These are phyloP conservation scores for Rhinocladiella mackenziei DNA, from an alignment of 2,329 filamentous ascomycete genomes.

Conservation along the genomic window DNA sequence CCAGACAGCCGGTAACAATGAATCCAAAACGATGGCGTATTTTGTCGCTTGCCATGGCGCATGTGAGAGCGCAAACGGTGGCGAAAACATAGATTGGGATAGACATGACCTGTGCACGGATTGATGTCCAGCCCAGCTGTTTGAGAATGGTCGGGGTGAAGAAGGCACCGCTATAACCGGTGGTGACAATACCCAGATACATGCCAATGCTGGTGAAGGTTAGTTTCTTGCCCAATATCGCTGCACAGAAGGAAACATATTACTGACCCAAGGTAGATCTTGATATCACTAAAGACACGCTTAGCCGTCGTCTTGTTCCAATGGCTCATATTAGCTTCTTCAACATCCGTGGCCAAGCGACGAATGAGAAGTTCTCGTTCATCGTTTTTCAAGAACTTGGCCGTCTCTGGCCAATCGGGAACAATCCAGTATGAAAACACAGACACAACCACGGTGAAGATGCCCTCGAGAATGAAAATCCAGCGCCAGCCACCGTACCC, in stretches of 20 bases:
- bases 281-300: slow-evolving; percentile 34
- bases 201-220: slow-evolving; percentile 27
- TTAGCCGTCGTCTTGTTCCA: slow-evolving; percentile 32
- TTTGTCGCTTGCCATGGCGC: slow-evolving; percentile 33
- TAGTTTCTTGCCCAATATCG: slow-evolving; percentile 24
- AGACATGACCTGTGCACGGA: slow-evolving; percentile 35
- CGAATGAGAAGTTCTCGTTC: slow-evolving; percentile 36
- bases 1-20: slow-evolving; percentile 35
- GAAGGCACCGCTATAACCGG: slow-evolving; percentile 34
- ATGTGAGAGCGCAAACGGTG: slow-evolving; percentile 31
- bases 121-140: slow-evolving; percentile 34
- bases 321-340: slow-evolving; percentile 32
- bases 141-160: slow-evolving; percentile 38
- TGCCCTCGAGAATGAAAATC: slow-evolving; percentile 38
- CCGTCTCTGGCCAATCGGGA: slow-evolving; percentile 35
- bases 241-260: slow-evolving; percentile 22
- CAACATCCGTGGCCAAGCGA: slow-evolving; percentile 33
- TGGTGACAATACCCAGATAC: slow-evolving; percentile 37
- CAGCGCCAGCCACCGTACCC: slow-evolving; percentile 34
- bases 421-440: slow-evolving; percentile 32
- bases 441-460: slow-evolving; percentile 33
- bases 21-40: slow-evolving; percentile 37
- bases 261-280: slow-evolving; percentile 33
- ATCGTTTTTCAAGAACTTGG: slow-evolving; percentile 32
- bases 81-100: slow-evolving; percentile 37